phyloP scores from a whole-genome alignment of 1,284 basidiomycete genomes.

The Tilletia caries region DNA sequence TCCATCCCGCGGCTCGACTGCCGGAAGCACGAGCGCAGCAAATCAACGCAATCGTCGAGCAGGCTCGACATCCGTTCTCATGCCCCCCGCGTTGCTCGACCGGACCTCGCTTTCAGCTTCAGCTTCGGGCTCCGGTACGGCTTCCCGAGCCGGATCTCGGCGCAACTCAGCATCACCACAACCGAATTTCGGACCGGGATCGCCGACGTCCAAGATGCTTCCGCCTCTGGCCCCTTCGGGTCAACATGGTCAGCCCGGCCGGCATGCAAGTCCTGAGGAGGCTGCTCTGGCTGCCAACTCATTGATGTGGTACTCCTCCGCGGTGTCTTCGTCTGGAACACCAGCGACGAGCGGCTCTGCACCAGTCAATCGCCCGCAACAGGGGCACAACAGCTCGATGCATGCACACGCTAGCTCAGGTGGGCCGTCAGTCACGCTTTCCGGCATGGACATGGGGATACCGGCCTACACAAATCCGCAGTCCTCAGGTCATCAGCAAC shows the following conservation, averaged over 20 bases:
- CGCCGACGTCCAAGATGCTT: neutral
- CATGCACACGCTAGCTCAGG: neutral
- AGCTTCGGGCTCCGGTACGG: neutral
- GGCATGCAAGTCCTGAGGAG: constrained; percentile 4
- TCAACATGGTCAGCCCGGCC: neutral
- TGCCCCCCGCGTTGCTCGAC: neutral
- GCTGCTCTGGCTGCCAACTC: neutral
- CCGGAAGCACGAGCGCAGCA: constrained; percentile 1
- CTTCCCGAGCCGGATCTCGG: neutral
- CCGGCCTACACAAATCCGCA: too few relatives aligned
- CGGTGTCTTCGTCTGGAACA: neutral
- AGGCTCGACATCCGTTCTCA: neutral
- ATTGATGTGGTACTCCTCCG: neutral
- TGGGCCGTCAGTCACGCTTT: too few relatives aligned
- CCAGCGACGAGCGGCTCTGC: neutral
- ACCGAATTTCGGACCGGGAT: neutral
- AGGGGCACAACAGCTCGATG: neutral
- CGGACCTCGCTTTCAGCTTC: constrained; percentile 4
- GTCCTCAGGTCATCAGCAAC: too few relatives aligned
- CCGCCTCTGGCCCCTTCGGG: neutral
- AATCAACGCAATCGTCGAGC: neutral
- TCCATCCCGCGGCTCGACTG: neutral
- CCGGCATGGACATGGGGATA: too few relatives aligned
- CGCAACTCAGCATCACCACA: neutral
- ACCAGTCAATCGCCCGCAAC: neutral